These are phyloP conservation scores for Tolypocladium paradoxum DNA, from an alignment of 2,329 filamentous ascomycete genomes.

Conservation along the genomic window DNA sequence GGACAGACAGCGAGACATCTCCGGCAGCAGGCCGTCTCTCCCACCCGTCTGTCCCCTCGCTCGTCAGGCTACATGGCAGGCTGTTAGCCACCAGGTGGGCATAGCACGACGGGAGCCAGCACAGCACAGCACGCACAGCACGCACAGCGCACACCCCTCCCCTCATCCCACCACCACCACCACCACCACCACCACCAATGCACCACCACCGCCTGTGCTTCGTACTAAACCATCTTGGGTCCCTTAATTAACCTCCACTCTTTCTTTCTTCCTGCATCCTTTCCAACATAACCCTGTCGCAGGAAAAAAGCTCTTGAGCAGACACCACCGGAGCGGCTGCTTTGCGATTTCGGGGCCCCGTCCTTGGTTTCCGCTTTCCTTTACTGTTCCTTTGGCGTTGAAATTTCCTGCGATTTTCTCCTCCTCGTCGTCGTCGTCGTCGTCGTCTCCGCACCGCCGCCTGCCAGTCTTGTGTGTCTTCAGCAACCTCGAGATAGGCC, in stretches of 20 bases:
- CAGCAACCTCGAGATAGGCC: not conserved
- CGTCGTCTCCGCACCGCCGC: constrained; percentile 1
- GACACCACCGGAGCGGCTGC: constrained; percentile 4
- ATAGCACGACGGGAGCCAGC: not conserved
- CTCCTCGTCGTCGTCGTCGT: constrained; percentile 1
- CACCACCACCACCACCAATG: not conserved
- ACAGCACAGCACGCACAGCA: not conserved
- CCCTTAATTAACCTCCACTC: constrained; percentile 6
- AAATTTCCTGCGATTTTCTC: constrained; percentile 1
- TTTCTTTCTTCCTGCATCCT: constrained; percentile 6
- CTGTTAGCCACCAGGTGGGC: not conserved
- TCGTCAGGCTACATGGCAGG: not conserved
- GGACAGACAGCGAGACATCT: not conserved
- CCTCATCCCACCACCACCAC: not conserved
- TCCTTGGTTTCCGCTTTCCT: constrained; percentile 3
- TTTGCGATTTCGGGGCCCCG: constrained; percentile 3
- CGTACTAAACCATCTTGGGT: constrained; percentile 5
- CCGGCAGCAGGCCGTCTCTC: not conserved
- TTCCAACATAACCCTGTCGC: constrained; percentile 3
- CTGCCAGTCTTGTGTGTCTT: not conserved
- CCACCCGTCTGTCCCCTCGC: not conserved
- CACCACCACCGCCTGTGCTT: not conserved
- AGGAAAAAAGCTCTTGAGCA: constrained; percentile 4
- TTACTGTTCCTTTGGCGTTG: constrained; percentile 1
- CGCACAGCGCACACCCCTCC: not conserved